Evolutionary conservation across 441 rosid species (phyloP).

Genomic region (Sinapis alba): DNA sequence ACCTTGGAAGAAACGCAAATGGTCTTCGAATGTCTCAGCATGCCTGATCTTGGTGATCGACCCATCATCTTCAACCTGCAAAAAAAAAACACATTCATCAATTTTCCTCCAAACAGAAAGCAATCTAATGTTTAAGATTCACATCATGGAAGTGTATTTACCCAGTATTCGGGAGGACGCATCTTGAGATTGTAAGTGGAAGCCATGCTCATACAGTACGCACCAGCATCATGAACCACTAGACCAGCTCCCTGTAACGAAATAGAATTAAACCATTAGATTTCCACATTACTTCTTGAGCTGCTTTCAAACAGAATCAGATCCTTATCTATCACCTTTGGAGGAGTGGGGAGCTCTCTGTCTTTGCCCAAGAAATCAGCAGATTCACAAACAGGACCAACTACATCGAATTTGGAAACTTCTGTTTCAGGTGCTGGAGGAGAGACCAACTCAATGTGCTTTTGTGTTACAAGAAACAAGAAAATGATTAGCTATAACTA

Average conservation of each 20-base stretch:
- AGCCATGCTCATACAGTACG: slow-evolving; percentile 99
- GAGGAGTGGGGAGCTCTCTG: slow-evolving; percentile 89
- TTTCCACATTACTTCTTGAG: neutral
- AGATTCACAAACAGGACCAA: slow-evolving; percentile 98
- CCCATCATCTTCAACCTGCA: slow-evolving; percentile 90
- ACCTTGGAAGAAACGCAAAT: slow-evolving; percentile 73
- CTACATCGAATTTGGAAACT: slow-evolving; percentile 80
- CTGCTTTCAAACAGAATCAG: neutral
- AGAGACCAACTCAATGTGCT: slow-evolving; percentile 97
- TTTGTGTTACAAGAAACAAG: slow-evolving; percentile 23
- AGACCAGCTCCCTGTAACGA: slow-evolving; percentile 81
- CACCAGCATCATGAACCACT: slow-evolving; percentile 98
- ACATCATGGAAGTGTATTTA: slow-evolving; percentile 31
- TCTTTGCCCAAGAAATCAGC: slow-evolving; percentile 98
- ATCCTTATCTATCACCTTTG: slow-evolving; percentile 50
- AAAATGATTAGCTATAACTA: slow-evolving; percentile 10
- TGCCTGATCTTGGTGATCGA: slow-evolving; percentile 78
- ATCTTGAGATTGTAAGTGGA: slow-evolving; percentile 98
- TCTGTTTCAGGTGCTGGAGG: slow-evolving; percentile 67
- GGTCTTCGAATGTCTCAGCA: slow-evolving; percentile 87
- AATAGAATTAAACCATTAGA: slow-evolving; percentile 4
- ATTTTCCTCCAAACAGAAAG: neutral
- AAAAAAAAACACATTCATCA: neutral
- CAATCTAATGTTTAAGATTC: neutral
- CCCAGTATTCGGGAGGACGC: slow-evolving; percentile 99